Evolutionary conservation across 306 rosid genomes (phyloP).

Genomic region (Myrica gale): DNA sequence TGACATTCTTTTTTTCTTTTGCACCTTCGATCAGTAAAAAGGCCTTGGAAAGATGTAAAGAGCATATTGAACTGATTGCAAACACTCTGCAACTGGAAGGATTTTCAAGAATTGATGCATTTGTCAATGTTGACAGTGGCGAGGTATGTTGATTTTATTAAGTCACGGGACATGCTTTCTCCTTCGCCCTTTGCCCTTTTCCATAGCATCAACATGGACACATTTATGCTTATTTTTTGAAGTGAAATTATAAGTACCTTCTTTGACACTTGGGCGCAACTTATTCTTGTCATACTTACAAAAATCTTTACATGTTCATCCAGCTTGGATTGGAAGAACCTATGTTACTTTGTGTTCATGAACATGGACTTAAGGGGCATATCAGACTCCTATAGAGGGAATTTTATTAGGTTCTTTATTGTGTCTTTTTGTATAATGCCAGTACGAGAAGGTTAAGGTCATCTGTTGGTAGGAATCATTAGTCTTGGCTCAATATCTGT

Average conservation of each 20-base stretch:
- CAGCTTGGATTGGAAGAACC: no score
- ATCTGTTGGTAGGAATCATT: not conserved
- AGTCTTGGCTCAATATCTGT: not conserved
- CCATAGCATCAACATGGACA: not conserved
- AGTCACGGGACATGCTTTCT: constrained; percentile 8
- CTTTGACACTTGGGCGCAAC: not conserved
- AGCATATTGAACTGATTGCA: constrained; percentile 68
- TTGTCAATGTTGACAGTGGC: constrained; percentile 81
- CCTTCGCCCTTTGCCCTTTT: constrained; percentile 1
- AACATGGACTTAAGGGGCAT: not conserved
- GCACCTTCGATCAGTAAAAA: constrained; percentile 45
- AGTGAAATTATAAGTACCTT: no score
- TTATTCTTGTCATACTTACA: no score
- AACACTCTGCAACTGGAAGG: constrained; percentile 83
- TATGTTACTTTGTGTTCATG: no score
- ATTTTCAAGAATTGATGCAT: constrained; percentile 92
- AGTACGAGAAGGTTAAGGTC: not conserved
- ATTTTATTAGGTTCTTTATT: not conserved
- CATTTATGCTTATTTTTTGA: not conserved
- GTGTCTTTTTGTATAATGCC: no score
- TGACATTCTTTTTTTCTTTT: constrained; percentile 1
- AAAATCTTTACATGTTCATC: no score
- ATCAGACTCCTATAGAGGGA: not conserved
- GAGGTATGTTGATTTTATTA: constrained; percentile 54
- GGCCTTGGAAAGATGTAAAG: constrained; percentile 69